Percentiles rank a stretch among this genome's conserved stretches.
phyloP scores from a whole-genome alignment of 2,329 filamentous ascomycete genomes.

The Sphaceloma murrayae region DNA sequence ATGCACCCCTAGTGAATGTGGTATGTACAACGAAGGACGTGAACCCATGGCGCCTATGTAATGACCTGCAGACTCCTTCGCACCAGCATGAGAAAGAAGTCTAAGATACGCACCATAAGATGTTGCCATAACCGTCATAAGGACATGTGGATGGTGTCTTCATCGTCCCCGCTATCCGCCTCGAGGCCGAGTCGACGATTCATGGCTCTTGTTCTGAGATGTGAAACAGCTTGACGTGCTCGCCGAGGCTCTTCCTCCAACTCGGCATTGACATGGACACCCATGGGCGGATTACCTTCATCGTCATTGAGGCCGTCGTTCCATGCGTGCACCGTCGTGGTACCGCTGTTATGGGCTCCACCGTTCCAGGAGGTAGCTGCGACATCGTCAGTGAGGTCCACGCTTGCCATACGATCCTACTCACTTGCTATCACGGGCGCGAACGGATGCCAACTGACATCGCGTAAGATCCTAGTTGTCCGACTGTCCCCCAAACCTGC shows the following conservation, averaged over 20 bases:
- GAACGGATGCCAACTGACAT: conserved; percentile 84
- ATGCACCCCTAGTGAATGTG: no score
- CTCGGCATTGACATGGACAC: conserved; percentile 51
- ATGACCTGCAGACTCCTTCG: conserved; percentile 7
- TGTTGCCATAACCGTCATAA: conserved; percentile 16
- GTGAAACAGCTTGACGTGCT: conserved; percentile 9
- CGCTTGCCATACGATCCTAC: conserved; percentile 22
- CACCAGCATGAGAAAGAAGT: conserved; percentile 6
- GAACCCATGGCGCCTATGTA: conserved; percentile 11
- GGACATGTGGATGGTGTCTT: conserved; percentile 7
- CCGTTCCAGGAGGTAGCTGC: conserved; percentile 76
- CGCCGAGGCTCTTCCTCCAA: conserved; percentile 39
- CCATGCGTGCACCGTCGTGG: conserved; percentile 69
- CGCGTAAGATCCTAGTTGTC: conserved; percentile 73
- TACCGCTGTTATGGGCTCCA: conserved; percentile 61
- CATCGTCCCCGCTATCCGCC: conserved; percentile 23
- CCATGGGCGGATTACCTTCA: conserved; percentile 50
- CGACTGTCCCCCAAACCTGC: conserved; percentile 36
- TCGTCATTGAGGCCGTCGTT: conserved; percentile 54
- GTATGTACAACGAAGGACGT: no score
- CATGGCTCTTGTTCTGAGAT: conserved; percentile 19
- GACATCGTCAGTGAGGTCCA: conserved; percentile 5
- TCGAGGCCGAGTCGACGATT: conserved; percentile 24
- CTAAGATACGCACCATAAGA: conserved; percentile 7
- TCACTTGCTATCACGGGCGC: conserved; percentile 66